Evolutionary conservation across 192 early-diverging fungal species (phyloP), one percentile per base, ranked within the genome.

Genomic region (Radiomyces spectabilis): DNA sequence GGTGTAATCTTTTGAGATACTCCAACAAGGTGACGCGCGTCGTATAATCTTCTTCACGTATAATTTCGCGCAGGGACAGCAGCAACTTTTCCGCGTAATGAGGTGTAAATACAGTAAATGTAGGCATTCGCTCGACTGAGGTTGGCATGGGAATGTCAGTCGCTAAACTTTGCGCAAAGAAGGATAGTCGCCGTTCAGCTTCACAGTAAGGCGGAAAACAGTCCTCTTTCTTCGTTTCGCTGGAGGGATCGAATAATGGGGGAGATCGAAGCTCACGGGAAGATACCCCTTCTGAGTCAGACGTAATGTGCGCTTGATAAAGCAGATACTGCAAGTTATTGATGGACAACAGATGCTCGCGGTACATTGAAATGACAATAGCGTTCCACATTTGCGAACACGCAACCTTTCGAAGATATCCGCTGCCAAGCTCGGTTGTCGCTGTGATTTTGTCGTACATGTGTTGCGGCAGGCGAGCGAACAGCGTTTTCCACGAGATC

Each of bases 331-430:
- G 80, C 6, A 81, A 69, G 45, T 82, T 79, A 43, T 79, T 79
- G 21, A 78, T 76, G 1, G 78, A 79, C 26, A 86, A 65, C 25
- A 82, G 48, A 47, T 86, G 84, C 53, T 84, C 82, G 53, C 75
- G 73, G 61, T 84, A 84, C 79, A 86, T 80, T 18, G 82, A 79
- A 46, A 83, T 78, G 12, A 84, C 69, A 7, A 86, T 69, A 1
- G 84, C 78, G 53, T 86, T 86, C 84, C 84, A 86, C 46, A 84
- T 75, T 63, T 84, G 81, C 34, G 83, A 81, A 63, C 81, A 83
- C 15, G 82, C 66, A 6, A 80, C 64, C 59, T 85, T 82, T 55
- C 77, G 79, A 58, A 78, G 71, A 66, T 77, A 78, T 45, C 73
- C 74, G 61, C 75, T 66, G 45, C 75, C 77, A 69, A 79, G 75